phyloP scores from a whole-genome alignment of 805 yeast species.

The Saccharomycopsis sp. region DNA sequence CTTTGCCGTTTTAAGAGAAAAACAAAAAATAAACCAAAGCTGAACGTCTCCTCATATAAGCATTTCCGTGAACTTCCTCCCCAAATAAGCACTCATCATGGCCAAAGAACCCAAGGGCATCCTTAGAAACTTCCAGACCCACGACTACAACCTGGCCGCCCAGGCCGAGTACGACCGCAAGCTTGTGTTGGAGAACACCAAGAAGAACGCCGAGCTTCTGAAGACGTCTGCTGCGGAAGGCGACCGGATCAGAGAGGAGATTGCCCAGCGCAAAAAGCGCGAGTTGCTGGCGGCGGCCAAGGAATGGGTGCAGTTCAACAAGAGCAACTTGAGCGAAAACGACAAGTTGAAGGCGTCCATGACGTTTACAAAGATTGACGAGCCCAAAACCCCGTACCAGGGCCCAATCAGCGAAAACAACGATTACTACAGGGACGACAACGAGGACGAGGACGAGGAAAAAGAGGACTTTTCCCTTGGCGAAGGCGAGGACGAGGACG shows the following conservation, averaged over 20 bases:
- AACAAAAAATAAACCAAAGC: no score
- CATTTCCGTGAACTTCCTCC: no score
- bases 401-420: slow-evolving; percentile 72
- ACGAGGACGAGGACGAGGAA: slow-evolving; percentile 38
- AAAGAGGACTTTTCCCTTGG: slow-evolving; percentile 43
- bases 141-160: slow-evolving; percentile 8
- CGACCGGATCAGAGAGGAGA: slow-evolving; percentile 37
- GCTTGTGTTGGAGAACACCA: slow-evolving; percentile 73
- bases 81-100: no score
- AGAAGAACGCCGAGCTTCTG: slow-evolving; percentile 53
- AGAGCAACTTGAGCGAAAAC: slow-evolving; percentile 55
- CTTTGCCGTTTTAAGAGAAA: no score
- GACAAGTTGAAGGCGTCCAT: slow-evolving; percentile 31
- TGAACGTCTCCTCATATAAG: no score
- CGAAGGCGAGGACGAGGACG: slow-evolving; percentile 39
- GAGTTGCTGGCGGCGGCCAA: slow-evolving; percentile 25
- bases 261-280: slow-evolving; percentile 34
- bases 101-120: slow-evolving; percentile 19
- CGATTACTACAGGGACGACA: slow-evolving; percentile 67
- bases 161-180: slow-evolving; percentile 33
- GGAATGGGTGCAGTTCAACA: slow-evolving; percentile 67
- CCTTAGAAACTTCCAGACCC: slow-evolving; percentile 18
- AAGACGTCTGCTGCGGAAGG: slow-evolving; percentile 31
- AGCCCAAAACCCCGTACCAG: slow-evolving; percentile 92
- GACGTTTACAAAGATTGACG: slow-evolving; percentile 70